A percentile compares a stretch with the other conserved stretches of the same genome.
These are phyloP conservation scores for Diaporthe sp. DNA, from an alignment of 2,329 filamentous ascomycete genomes.

Conservation along the genomic window DNA sequence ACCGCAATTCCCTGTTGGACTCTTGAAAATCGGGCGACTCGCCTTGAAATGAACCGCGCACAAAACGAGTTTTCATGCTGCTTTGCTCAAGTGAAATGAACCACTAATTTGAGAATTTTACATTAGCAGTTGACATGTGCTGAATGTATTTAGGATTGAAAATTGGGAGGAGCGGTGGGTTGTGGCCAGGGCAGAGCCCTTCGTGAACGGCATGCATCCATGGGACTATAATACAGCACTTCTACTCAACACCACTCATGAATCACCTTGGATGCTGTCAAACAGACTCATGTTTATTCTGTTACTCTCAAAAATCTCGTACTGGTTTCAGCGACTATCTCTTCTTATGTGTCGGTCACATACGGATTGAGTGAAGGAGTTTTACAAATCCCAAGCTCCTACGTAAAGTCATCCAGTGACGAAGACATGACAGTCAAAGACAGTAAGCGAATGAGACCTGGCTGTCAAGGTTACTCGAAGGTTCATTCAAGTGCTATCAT, in stretches of 20 bases:
- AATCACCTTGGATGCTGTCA: too few species aligned
- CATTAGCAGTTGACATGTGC: too few species aligned
- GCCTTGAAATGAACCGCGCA: too few species aligned
- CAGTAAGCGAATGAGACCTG: background rate
- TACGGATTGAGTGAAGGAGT: background rate
- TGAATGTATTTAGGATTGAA: too few species aligned
- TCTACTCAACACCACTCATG: too few species aligned
- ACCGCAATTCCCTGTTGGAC: accelerated
- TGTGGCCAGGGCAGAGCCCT: too few species aligned
- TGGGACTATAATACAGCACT: too few species aligned
- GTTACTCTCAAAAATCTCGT: background rate
- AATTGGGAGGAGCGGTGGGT: too few species aligned
- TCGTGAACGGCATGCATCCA: too few species aligned
- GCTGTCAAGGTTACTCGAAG: background rate
- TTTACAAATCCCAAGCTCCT: background rate
- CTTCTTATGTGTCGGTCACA: background rate
- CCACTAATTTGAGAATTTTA: too few species aligned
- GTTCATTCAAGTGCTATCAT: background rate
- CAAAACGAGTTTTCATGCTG: too few species aligned
- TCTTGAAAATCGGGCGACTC: background rate
- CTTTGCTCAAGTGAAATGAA: too few species aligned
- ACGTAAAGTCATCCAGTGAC: background rate
- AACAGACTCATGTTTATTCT: background rate
- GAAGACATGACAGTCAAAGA: background rate
- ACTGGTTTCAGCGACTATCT: background rate